Conservation (phyloP, 441 rosid genomes). For the Aquilaria agallochum region DNA sequence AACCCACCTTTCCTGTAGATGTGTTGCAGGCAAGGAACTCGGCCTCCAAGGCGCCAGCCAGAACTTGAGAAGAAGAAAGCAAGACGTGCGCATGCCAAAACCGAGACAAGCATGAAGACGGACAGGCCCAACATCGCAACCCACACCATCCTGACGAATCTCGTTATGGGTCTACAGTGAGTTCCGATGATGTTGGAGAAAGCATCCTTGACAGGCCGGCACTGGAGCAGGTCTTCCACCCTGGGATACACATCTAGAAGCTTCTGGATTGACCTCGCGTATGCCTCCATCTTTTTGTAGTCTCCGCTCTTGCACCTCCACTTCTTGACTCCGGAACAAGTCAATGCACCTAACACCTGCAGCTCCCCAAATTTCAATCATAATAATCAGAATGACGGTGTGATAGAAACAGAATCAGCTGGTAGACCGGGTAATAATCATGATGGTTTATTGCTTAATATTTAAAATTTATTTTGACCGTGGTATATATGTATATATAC, state of each 20-base stretch:
- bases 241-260: conserved; percentile 51
- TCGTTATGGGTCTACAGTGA: conserved; percentile 58
- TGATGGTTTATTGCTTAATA: too few relatives aligned
- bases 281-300: conserved; percentile 33
- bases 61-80: neutral
- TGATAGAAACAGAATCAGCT: neutral
- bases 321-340: conserved; percentile 39
- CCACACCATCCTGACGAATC: conserved; percentile 44
- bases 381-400: too few relatives aligned
- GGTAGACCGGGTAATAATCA: too few relatives aligned
- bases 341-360: conserved; percentile 34
- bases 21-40: too few relatives aligned
- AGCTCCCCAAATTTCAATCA: neutral
- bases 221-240: conserved; percentile 50
- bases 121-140: conserved; percentile 41
- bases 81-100: conserved; percentile 26
- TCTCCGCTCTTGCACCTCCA: conserved; percentile 26
- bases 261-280: conserved; percentile 45
- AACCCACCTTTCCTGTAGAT: too few relatives aligned
- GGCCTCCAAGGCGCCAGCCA: too few relatives aligned
- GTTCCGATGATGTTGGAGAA: conserved; percentile 39
- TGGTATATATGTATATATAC: conserved; percentile 15
- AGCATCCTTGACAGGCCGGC: conserved; percentile 51
- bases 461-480: neutral
- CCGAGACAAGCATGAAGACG: conserved; percentile 36